phyloP scores from a whole-genome alignment of 768 basidiomycete genomes.

The Tylopilus cervinicoccineus region DNA sequence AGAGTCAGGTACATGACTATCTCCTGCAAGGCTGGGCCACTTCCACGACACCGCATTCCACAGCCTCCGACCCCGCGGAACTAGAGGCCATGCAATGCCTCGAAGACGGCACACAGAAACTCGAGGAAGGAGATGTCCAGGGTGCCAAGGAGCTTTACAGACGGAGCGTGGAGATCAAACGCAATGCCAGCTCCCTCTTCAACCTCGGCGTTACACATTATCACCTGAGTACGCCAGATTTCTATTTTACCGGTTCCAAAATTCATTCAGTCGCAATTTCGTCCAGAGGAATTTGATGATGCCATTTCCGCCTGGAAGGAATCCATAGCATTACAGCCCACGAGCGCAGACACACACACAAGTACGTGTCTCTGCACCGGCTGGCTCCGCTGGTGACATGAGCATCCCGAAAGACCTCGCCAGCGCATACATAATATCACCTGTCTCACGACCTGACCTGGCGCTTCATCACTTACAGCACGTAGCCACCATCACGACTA shows the following conservation, averaged over 20 bases:
- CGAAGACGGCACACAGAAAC: slow-evolving; percentile 77
- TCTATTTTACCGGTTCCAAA: slow-evolving; percentile 13
- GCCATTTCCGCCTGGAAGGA: slow-evolving; percentile 87
- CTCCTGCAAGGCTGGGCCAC: slow-evolving; percentile 62
- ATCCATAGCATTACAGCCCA: slow-evolving; percentile 74
- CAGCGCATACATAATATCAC: slow-evolving; percentile 83
- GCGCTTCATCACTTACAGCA: slow-evolving; percentile 82
- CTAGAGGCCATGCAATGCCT: slow-evolving; percentile 73
- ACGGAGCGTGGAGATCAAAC: slow-evolving; percentile 76
- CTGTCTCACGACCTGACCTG: slow-evolving; percentile 77
- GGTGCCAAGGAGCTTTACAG: slow-evolving; percentile 73
- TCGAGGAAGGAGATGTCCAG: slow-evolving; percentile 84
- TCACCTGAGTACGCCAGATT: slow-evolving; percentile 65
- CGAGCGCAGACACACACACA: slow-evolving; percentile 83
- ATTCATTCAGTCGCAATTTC: slow-evolving; percentile 13
- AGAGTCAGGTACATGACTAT: not conserved
- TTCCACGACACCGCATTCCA: slow-evolving; percentile 77
- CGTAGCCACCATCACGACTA: slow-evolving; percentile 30
- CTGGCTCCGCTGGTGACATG: slow-evolving; percentile 18
- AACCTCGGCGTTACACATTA: slow-evolving; percentile 89
- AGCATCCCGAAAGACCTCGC: slow-evolving; percentile 61
- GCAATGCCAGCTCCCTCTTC: slow-evolving; percentile 77
- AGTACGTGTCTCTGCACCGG: slow-evolving; percentile 47
- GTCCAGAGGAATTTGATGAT: slow-evolving; percentile 78
- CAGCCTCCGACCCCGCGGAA: slow-evolving; percentile 78